Evolutionary conservation across 768 basidiomycete species (phyloP), one percentile per base, ranked within the genome.

Genomic region (Neoboletus subvelutipes): DNA sequence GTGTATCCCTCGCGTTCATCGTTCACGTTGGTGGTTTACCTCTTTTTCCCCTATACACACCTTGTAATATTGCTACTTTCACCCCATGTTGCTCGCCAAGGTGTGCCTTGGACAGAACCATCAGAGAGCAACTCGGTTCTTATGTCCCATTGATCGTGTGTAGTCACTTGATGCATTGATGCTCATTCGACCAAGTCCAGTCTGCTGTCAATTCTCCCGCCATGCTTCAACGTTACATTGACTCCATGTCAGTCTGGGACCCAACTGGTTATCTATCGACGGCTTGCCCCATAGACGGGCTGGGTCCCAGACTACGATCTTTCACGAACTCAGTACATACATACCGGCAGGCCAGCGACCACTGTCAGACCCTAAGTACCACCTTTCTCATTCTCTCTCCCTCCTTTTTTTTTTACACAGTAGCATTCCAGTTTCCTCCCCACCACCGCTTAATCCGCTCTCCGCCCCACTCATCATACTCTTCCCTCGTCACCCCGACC

Each of bases 381-480:
- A 34, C 34, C 34, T 34, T 15, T 34, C 15, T 13, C 34, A 12
- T 31, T 31, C 31, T 2, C 11, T 31, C 31, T 5, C 11, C 11
- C 5, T 40, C 4, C 13, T 11, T 11, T 40, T 29, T 20, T 28
- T 15, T 37, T 46, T 59, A 71, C 50, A 57, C 50, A 1, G 59
- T 24, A 0, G 52, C 63, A 66, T 91, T 90, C 87, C 88, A 91
- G 69, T 98, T 98, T 8, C 94, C 87, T 69, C 93, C 93, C 83
- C 88, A 92, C 89, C 97, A 97, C 67, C 81, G 81, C 71, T 87
- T 91, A 57, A 95, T 78, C 58, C 92, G 81, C 71, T 97, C 94
- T 2, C 84, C 85, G 0, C 97, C 96, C 73, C 85, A 82, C 70
- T 99, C 97, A 9, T 92, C 85, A 62, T 98, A 99, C 69, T 98